A percentile compares a stretch with the other conserved stretches of the same genome.
Evolutionary conservation across 148 eudicot genomes (phyloP).

Genomic region (Nepenthes gracilis): DNA sequence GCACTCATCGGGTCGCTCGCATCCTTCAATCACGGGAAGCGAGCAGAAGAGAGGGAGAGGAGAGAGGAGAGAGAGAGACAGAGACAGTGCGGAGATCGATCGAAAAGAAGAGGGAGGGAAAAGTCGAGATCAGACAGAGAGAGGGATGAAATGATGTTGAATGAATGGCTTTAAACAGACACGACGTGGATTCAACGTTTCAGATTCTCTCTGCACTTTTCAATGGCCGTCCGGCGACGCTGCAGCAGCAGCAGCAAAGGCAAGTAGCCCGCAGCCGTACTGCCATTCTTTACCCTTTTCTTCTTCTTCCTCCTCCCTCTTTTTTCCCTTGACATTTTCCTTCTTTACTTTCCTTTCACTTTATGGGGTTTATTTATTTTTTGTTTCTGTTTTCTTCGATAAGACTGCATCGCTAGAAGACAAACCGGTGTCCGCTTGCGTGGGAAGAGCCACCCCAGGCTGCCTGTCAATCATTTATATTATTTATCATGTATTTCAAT

Average conservation of each 20-base stretch:
- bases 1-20: not conserved
- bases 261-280: not conserved
- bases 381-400: too few species aligned
- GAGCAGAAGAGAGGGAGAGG: not conserved
- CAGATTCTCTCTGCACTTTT: conserved; percentile 32
- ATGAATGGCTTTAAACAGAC: conserved; percentile 15
- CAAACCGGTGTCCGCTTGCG: too few species aligned
- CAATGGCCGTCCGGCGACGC: not conserved
- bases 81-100: conserved; percentile 4
- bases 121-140: not conserved
- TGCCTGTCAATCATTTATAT: too few species aligned
- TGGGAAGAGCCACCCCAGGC: too few species aligned
- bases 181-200: conserved; percentile 37
- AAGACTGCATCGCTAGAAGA: too few species aligned
- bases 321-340: not conserved
- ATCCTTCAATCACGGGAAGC: not conserved
- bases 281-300: not conserved
- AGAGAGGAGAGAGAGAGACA: conserved; percentile 3
- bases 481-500: too few species aligned
- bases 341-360: too few species aligned
- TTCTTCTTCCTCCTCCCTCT: not conserved
- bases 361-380: too few species aligned
- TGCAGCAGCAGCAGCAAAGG: not conserved
- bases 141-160: conserved; percentile 18
- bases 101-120: not conserved